Conservation (phyloP, 495 filamentous ascomycete species). For the Aeminium ludgeri region DNA sequence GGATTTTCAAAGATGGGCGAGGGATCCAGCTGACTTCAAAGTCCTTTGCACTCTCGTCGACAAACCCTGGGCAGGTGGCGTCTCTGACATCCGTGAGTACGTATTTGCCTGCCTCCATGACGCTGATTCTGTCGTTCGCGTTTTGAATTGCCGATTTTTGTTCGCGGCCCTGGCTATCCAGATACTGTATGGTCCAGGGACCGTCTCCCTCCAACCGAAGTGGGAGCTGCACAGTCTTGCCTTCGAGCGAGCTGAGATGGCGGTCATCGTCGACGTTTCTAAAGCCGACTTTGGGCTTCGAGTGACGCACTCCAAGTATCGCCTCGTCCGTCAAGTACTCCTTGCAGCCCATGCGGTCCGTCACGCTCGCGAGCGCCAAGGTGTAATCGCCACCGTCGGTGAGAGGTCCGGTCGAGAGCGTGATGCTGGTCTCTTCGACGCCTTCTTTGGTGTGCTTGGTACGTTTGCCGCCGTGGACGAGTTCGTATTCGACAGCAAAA, state of each 20-base stretch:
- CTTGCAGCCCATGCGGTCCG: conserved; percentile 73
- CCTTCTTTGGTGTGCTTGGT: conserved; percentile 45
- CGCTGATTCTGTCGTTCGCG: conserved; percentile 54
- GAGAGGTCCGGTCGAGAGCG: conserved; percentile 57
- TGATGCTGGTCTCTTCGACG: conserved; percentile 41
- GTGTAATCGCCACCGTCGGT: conserved; percentile 74
- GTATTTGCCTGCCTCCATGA: conserved; percentile 53
- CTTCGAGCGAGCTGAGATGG: conserved; percentile 56
- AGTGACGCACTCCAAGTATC: conserved; percentile 69
- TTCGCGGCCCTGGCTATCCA: conserved; percentile 37
- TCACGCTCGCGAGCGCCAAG: conserved; percentile 62
- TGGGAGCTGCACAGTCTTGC: conserved; percentile 52
- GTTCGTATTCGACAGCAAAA: conserved; percentile 81
- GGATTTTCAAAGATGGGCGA: conserved; percentile 52
- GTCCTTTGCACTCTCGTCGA: conserved; percentile 50
- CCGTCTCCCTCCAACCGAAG: conserved; percentile 64
- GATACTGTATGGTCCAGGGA: conserved; percentile 67
- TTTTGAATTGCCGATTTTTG: conserved; percentile 29
- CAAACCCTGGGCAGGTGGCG: conserved; percentile 56
- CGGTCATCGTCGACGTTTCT: conserved; percentile 64
- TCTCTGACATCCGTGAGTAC: conserved; percentile 63
- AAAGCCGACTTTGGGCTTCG: conserved; percentile 71
- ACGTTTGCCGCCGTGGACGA: conserved; percentile 78
- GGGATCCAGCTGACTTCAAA: conserved; percentile 77
- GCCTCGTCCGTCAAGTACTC: conserved; percentile 62